Base-by-base conservation (phyloP, 768 basidiomycete genomes). In the Phlebiopsis gigantea region DNA sequence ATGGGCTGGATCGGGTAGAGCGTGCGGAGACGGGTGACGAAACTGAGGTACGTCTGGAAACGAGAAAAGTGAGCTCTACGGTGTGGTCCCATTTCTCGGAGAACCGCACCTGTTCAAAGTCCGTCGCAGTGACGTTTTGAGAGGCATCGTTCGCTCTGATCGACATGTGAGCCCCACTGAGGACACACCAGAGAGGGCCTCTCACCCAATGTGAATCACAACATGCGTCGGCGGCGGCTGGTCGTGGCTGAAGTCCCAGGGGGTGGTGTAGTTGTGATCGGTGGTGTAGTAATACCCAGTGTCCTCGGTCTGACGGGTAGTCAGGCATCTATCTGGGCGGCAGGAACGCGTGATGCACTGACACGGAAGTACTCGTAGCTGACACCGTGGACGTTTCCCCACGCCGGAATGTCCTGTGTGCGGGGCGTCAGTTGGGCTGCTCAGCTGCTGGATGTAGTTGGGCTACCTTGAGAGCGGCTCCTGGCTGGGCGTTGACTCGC, bases 181-280 rank as follows among this genome's bases (percentile, higher is more conserved):
- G 22, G 12, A 45, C 21, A 2, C 9, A 54, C 28, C 26, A 30
- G 19, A 46, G 50, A 14, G 28, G 17, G 19, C 22, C 7, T 50
- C 72, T 22, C 59, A 78, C 76, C 81, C 79, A 49, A 83, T 80
- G 61, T 82, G 79, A n/a, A 82, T 77, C 2, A 83, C 75, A 53
- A 83, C 64, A 57, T 82, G 79, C 1, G 80, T 81, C 5, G 80
- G 67, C 0, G 69, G 57, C 8, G 79, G 79, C 2, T 65, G 61
- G 58, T 85, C 81, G 2, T 73, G 69, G 3, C 65, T 57, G 61
- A 85, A 83, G 60, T 83, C 63, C 81, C 81, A 84, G 2, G 79
- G 76, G 1, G 82, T 83, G 3, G 80, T 83, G 66, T 72, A 83
- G 64, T 83, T 83, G 68, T 84, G 82, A 62, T 82, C 78, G 15